A percentile compares a stretch with the other conserved stretches of the same genome.
Conservation (phyloP, 108 stramenopile species). For the Mediolabrus comicus region DNA sequence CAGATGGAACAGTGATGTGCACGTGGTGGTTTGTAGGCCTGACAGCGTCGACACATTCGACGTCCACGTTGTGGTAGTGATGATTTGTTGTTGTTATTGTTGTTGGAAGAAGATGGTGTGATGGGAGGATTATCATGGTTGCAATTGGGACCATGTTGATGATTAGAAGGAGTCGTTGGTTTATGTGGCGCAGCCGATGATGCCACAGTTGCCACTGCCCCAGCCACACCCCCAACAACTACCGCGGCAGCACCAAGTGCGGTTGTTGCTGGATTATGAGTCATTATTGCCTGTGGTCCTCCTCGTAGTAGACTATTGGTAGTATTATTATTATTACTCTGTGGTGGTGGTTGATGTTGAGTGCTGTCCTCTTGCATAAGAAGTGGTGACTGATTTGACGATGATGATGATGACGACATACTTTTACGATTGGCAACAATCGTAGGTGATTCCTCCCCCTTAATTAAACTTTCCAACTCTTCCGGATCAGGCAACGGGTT, state of each 20-base stretch:
- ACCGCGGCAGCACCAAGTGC: constrained; percentile 8
- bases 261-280: neutral
- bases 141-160: too few species aligned
- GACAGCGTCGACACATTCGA: constrained; percentile 79
- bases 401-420: too few species aligned
- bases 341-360: too few species aligned
- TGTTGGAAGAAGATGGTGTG: neutral
- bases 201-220: constrained; percentile 2
- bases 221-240: neutral
- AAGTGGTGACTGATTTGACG: too few species aligned
- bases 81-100: neutral
- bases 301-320: too few species aligned
- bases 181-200: constrained; percentile 7
- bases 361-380: too few species aligned
- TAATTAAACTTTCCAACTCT: constrained; percentile 22
- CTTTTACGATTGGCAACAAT: neutral
- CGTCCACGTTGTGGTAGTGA: constrained; percentile 30
- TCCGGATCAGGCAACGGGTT: constrained; percentile 51
- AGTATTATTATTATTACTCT: too few species aligned
- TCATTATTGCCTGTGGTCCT: too few species aligned
- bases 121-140: too few species aligned
- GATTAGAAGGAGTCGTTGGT: neutral
- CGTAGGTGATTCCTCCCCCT: constrained; percentile 12
- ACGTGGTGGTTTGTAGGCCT: constrained; percentile 85
- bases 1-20: constrained; percentile 89